These are phyloP conservation scores for Angomonas ambiguus DNA, from an alignment of 208 protist species.

Conservation along the genomic window DNA sequence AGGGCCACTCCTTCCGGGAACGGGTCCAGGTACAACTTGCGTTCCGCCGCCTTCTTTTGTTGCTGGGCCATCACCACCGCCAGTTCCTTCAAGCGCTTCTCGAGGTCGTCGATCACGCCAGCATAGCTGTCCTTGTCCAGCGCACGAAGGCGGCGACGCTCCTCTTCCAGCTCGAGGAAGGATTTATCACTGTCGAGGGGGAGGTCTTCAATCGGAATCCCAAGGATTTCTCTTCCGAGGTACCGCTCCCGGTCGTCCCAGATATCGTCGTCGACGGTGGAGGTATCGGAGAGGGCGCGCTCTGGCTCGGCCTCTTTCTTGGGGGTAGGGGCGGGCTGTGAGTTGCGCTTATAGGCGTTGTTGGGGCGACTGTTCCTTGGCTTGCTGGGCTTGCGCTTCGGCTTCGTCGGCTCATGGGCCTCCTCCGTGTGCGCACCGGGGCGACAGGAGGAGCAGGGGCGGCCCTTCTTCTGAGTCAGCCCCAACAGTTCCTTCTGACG, in stretches of 20 bases:
- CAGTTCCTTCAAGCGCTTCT: conserved; percentile 18
- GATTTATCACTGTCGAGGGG: conserved; percentile 18
- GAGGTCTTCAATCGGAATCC: conserved; percentile 21
- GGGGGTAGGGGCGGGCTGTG: too few relatives aligned
- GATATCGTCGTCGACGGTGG: conserved; percentile 10
- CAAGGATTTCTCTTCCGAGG: conserved; percentile 23
- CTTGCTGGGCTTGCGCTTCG: conserved; percentile 23
- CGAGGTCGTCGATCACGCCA: conserved; percentile 18
- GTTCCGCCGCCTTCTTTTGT: conserved; percentile 16
- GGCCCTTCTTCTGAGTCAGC: conserved; percentile 40
- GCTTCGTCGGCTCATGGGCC: neutral
- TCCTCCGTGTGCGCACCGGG: neutral
- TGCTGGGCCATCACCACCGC: conserved; percentile 10
- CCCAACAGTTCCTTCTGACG: conserved; percentile 54
- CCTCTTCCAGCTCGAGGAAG: conserved; percentile 19
- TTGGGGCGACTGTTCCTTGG: conserved; percentile 18
- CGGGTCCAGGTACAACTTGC: conserved; percentile 22
- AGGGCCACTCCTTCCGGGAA: conserved; percentile 29
- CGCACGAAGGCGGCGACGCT: conserved; percentile 13
- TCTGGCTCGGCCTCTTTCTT: neutral
- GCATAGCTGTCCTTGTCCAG: conserved; percentile 11
- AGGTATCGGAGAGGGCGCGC: conserved; percentile 11
- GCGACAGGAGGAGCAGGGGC: neutral
- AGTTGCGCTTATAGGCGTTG: too few relatives aligned
- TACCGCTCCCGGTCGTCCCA: conserved; percentile 16